Base-by-base conservation (phyloP, 768 basidiomycete genomes). In the Symmetrospora coprosmae region DNA sequence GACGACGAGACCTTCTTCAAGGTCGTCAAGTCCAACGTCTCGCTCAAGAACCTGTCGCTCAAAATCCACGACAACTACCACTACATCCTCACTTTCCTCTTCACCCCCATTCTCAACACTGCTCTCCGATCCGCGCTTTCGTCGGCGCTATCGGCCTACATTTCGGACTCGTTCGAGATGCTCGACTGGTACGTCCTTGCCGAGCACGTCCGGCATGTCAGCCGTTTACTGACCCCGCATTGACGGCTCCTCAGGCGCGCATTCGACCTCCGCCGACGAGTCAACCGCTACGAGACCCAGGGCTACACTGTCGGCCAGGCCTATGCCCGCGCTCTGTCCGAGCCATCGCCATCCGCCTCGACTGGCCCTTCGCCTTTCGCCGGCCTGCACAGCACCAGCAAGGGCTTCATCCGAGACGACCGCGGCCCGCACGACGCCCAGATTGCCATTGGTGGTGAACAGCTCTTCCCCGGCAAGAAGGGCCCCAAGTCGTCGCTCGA, bases 21-120 rank as follows among this genome's bases (percentile, higher is more conserved):
- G 37, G 55, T 58, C 25, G 43, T 47, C 31, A 33, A 58, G 27
- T 58, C 55, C 19, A 58, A 34, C 28, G 55, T 58, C 14, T 25
- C 38, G 14, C 31, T 58, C 30, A 43, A 47, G 14, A 58, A 58
- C 31, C 41, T 58, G 7, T 58, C 55, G 23, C 38, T 58, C 11
- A 58, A 47, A 30, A 58, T 58, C 43, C 55, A 58, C 37, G 55
- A 58, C 43, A 58, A 58, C 43, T 58, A 58, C 43, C 55, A 58
- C 43, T 58, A 58, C 30, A 58, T 58, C n/a, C 43, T 58, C 4
- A 45, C 55, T 5, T 30, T 43, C 40, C 5, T 58, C 5, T 58
- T 58, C n/a, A 34, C 55, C 25, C 55, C 55, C 19, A 21, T 58
- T 14, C 39, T 58, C 28, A 58, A 58, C 23, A 33, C 55, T 4